phyloP scores from a whole-genome alignment of 306 rosid species.

The Quercus gilva region DNA sequence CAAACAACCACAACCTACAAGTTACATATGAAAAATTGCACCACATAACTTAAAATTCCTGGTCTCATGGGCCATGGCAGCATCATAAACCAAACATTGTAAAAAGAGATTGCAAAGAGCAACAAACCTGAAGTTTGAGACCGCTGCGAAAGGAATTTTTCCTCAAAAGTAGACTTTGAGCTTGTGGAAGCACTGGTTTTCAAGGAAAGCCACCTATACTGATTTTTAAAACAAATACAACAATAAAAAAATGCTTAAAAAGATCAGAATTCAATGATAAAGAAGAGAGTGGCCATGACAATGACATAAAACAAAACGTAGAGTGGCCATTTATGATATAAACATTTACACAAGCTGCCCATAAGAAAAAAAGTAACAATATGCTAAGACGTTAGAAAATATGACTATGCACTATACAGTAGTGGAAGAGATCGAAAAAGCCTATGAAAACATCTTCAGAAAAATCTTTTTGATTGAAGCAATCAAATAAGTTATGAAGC shows the following conservation, averaged over 20 bases:
- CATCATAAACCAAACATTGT: neutral
- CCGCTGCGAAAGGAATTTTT: conserved; percentile 88
- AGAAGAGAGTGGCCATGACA: neutral
- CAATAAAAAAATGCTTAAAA: conserved; percentile 19
- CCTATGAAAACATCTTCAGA: neutral
- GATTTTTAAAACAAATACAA: conserved; percentile 39
- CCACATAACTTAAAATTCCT: neutral
- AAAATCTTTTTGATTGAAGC: neutral
- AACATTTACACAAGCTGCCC: neutral
- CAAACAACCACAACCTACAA: neutral
- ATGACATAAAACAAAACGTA: neutral
- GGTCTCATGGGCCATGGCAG: neutral
- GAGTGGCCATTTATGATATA: neutral
- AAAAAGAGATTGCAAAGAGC: conserved; percentile 13
- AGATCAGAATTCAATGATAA: conserved; percentile 7
- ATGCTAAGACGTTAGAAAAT: neutral
- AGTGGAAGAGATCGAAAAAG: neutral
- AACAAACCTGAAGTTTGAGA: conserved; percentile 86
- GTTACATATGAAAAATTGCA: neutral
- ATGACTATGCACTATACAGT: neutral
- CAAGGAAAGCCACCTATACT: conserved; percentile 99
- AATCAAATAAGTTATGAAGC: neutral
- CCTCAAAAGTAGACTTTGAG: conserved; percentile 79
- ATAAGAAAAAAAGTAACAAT: neutral
- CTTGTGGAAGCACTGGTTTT: conserved; percentile 59